A percentile compares a stretch with the other conserved stretches of the same genome.
phyloP scores from a whole-genome alignment of 1,284 basidiomycete species.

The Ustilago vetiveriae region DNA sequence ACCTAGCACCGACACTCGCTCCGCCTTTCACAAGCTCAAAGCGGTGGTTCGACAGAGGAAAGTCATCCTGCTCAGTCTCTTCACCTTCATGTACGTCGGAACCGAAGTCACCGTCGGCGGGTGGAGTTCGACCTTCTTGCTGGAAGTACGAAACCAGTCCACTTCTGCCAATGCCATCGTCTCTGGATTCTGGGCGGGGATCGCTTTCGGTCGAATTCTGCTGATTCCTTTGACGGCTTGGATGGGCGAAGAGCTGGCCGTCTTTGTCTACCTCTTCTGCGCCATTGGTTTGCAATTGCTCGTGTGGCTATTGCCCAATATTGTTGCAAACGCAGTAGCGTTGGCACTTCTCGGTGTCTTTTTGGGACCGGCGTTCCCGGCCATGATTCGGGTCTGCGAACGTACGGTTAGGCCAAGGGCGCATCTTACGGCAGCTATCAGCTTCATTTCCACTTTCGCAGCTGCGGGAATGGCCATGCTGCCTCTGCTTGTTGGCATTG shows the following conservation, averaged over 20 bases:
- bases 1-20: not conserved
- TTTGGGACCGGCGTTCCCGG: slow-evolving; percentile 50
- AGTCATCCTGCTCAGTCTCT: slow-evolving; percentile 31
- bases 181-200: slow-evolving; percentile 53
- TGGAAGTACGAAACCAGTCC: slow-evolving; percentile 27
- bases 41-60: slow-evolving; percentile 19
- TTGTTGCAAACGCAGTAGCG: slow-evolving; percentile 48
- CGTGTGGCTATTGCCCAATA: slow-evolving; percentile 50
- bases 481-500: slow-evolving; percentile 47
- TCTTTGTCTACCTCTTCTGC: slow-evolving; percentile 36
- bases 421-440: slow-evolving; percentile 46
- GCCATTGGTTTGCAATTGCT: slow-evolving; percentile 48
- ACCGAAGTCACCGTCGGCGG: slow-evolving; percentile 56
- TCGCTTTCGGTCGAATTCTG: slow-evolving; percentile 47
- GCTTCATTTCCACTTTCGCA: slow-evolving; percentile 41
- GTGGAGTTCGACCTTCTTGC: slow-evolving; percentile 43
- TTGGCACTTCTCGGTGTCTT: slow-evolving; percentile 47
- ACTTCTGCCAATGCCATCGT: slow-evolving; percentile 43
- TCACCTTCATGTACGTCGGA: slow-evolving; percentile 50
- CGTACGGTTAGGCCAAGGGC: slow-evolving; percentile 39
- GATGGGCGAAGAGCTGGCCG: slow-evolving; percentile 48
- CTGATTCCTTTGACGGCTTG: slow-evolving; percentile 44
- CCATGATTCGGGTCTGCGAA: slow-evolving; percentile 35
- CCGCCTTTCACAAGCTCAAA: slow-evolving; percentile 28
- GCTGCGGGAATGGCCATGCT: slow-evolving; percentile 48